Evolutionary conservation across 2,329 filamentous ascomycete genomes (phyloP), one percentile per base, ranked within the genome.

Genomic region (Fusarium multiceps): DNA sequence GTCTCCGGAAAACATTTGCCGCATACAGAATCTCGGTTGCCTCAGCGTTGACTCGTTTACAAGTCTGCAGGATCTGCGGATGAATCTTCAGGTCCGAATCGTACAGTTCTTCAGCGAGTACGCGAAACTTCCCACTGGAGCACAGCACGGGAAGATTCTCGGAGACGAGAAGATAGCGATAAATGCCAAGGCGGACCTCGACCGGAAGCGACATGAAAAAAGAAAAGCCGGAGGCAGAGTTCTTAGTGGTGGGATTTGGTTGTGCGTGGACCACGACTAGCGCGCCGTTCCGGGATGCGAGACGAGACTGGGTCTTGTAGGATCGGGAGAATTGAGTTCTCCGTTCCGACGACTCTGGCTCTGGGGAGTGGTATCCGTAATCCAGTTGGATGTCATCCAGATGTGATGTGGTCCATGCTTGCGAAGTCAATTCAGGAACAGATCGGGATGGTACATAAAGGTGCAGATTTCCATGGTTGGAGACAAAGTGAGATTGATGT

Each of bases 131-230:
- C 7, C 41, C 27, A 3, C 23, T 12, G 10, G 54, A 11, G 6
- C 50, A 40, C 5, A 71, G 8, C 9, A 57, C 41, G 7, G 55
- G 18, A 6, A 45, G 7, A 9, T 6, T 4, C 5, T 9, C 8
- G 10, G 54, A 66, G 20, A 47, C 7, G n/a, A 71, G 68, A 0
- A 71, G 68, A 1, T 51, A 14, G 11, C 42, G 53, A 18, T 69
- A 72, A 14, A 71, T 59, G 13, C n/a, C 20, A 11, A 71, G 56
- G 12, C 68, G 50, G 7, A 66, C 47, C 6, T 72, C 68, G 3
- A 21, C 18, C 7, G 68, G 65, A 0, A 71, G 21, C 4, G 21
- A 4, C 16, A 69, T 11, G 10, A 72, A 6, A 11, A 72, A 7
- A 11, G 18, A 43, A 16, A 30, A 6, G 4, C 20, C 32, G 10